A percentile compares a stretch with the other conserved stretches of the same genome.
These are phyloP conservation scores for Aspergillus pseudotamarii DNA, from an alignment of 2,329 filamentous ascomycete species.

Conservation along the genomic window DNA sequence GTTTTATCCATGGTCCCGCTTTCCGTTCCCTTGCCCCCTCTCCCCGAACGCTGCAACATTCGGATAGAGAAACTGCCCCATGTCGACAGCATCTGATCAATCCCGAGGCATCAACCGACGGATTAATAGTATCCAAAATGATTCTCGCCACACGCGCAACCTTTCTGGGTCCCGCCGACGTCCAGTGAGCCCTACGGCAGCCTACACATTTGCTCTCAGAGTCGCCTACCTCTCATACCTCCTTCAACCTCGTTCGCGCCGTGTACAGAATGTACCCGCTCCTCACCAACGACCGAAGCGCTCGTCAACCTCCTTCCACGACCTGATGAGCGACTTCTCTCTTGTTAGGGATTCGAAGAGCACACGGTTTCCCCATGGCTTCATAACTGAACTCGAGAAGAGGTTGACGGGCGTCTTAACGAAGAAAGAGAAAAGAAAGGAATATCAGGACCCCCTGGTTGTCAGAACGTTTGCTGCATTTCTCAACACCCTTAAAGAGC, in stretches of 20 bases:
- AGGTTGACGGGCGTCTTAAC: constrained; percentile 78
- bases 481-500: constrained; percentile 88
- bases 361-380: constrained; percentile 70
- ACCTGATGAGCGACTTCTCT: constrained; percentile 86
- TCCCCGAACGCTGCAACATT: constrained; percentile 26
- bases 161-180: constrained; percentile 47
- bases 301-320: constrained; percentile 71
- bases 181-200: constrained; percentile 67
- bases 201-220: constrained; percentile 87
- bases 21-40: constrained; percentile 28
- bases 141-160: constrained; percentile 44
- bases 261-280: constrained; percentile 78
- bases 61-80: constrained; percentile 33
- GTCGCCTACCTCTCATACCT: constrained; percentile 91
- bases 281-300: constrained; percentile 68
- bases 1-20: constrained; percentile 38
- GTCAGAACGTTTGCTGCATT: constrained; percentile 95
- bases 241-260: constrained; percentile 84
- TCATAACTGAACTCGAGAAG: constrained; percentile 72
- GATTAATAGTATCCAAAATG: constrained; percentile 51
- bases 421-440: constrained; percentile 80
- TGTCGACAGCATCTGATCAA: constrained; percentile 52
- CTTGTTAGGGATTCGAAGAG: constrained; percentile 68
- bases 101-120: constrained; percentile 50
- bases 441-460: constrained; percentile 86